These are phyloP conservation scores for Polyporus arcularius DNA, from an alignment of 768 basidiomycete genomes.

Conservation along the genomic window DNA sequence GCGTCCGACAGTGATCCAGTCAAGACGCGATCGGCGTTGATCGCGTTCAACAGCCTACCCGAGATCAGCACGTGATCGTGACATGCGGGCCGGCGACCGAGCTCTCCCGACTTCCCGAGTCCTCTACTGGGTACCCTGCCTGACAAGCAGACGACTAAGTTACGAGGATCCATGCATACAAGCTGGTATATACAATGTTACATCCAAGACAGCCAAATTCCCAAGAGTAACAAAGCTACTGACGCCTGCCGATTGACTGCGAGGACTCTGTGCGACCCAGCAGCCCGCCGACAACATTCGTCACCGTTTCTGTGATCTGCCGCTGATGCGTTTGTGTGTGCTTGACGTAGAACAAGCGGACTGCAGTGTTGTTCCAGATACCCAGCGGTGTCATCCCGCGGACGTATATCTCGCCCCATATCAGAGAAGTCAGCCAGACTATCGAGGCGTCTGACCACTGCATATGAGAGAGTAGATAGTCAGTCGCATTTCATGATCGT, in stretches of 20 bases:
- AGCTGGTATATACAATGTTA: not conserved
- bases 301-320: constrained; percentile 76
- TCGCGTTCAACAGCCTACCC: not conserved
- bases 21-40: constrained; percentile 13
- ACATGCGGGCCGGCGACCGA: not conserved
- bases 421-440: constrained; percentile 89
- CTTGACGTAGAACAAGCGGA: constrained; percentile 89
- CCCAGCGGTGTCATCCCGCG: constrained; percentile 84
- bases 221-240: not conserved
- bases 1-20: constrained; percentile 1
- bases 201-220: not conserved
- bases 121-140: no score
- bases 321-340: constrained; percentile 71
- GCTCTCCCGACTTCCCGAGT: not conserved
- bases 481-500: constrained; percentile 4
- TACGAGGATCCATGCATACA: not conserved
- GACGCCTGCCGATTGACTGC: constrained; percentile 28
- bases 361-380: constrained; percentile 89
- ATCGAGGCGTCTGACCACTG: constrained; percentile 93
- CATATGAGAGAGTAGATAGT: not conserved
- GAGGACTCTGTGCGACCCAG: constrained; percentile 47
- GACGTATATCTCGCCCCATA: constrained; percentile 96
- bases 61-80: constrained; percentile 11
- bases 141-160: no score
- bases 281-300: constrained; percentile 80